These are phyloP conservation scores for Hemileccinum hortonii DNA, from an alignment of 1,284 basidiomycete species.

Conservation along the genomic window DNA sequence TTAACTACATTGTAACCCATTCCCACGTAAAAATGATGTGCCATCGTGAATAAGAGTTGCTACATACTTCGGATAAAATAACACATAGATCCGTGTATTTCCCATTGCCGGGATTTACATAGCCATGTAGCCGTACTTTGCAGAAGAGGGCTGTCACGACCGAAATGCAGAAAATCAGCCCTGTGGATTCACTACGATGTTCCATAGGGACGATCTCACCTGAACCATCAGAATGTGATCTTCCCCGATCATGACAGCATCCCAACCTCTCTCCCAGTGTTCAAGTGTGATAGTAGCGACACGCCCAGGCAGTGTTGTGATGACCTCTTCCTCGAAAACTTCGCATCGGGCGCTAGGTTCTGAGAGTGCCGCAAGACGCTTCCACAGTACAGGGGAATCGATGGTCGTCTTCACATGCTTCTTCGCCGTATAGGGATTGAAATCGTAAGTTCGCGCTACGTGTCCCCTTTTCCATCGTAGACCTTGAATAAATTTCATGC, in stretches of 20 bases:
- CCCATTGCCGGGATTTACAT: constrained; percentile 18
- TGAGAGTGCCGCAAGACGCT: constrained; percentile 11
- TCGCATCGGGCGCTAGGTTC: constrained; percentile 6
- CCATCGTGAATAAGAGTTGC: constrained; percentile 30
- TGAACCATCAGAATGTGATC: constrained; percentile 32
- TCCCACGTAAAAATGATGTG: neutral
- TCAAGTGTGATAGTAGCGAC: constrained; percentile 18
- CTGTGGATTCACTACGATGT: neutral
- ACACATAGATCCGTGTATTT: neutral
- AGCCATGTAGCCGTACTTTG: constrained; percentile 28
- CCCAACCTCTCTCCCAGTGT: constrained; percentile 21
- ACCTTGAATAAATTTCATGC: constrained; percentile 43
- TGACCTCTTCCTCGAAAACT: constrained; percentile 18
- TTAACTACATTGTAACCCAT: too few species aligned
- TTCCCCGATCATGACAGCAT: constrained; percentile 34
- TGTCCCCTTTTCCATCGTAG: constrained; percentile 20
- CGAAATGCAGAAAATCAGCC: constrained; percentile 5
- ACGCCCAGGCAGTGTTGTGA: constrained; percentile 29
- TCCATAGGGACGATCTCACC: constrained; percentile 8
- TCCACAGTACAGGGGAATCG: constrained; percentile 19
- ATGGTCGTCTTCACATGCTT: constrained; percentile 11
- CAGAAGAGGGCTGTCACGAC: constrained; percentile 9
- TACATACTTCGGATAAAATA: constrained; percentile 18
- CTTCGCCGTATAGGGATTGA: constrained; percentile 26
- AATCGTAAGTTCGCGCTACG: constrained; percentile 28